Conservation (phyloP, 2,329 filamentous ascomycete species). For the Cladosporium sp. region DNA sequence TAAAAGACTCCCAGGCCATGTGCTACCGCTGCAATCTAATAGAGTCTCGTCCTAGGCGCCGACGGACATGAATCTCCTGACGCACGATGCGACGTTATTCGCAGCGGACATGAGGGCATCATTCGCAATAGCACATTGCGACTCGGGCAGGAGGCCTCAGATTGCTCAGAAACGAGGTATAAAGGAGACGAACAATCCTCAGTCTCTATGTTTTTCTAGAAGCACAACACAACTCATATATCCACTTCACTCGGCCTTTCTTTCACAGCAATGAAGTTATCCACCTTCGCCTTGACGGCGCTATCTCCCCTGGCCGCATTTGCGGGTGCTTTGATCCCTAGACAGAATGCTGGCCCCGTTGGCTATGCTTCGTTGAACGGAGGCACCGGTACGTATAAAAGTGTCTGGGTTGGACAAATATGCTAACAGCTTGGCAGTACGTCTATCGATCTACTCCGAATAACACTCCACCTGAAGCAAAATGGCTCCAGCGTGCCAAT, state of each 20-base stretch:
- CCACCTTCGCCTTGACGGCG: constrained; percentile 29
- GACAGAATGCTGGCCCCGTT: constrained; percentile 12
- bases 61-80: background rate
- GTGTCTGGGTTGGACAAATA: background rate
- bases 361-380: constrained; percentile 14
- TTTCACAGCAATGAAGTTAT: constrained; percentile 6
- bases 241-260: background rate
- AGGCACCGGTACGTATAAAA: background rate
- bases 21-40: constrained; percentile 6
- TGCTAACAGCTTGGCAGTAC: background rate
- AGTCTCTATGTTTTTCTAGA: background rate
- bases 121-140: background rate
- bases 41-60: background rate
- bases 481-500: background rate
- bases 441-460: background rate
- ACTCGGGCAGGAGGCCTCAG: background rate
- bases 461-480: background rate
- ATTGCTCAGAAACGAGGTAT: background rate
- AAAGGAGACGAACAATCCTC: background rate
- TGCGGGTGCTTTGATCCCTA: constrained; percentile 22
- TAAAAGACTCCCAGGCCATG: background rate
- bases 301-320: constrained; percentile 23
- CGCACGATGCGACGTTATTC: background rate
- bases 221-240: background rate
- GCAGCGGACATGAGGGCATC: background rate